phyloP scores from a whole-genome alignment of 2,329 filamentous ascomycete species.

The Xylariaceae sp. region DNA sequence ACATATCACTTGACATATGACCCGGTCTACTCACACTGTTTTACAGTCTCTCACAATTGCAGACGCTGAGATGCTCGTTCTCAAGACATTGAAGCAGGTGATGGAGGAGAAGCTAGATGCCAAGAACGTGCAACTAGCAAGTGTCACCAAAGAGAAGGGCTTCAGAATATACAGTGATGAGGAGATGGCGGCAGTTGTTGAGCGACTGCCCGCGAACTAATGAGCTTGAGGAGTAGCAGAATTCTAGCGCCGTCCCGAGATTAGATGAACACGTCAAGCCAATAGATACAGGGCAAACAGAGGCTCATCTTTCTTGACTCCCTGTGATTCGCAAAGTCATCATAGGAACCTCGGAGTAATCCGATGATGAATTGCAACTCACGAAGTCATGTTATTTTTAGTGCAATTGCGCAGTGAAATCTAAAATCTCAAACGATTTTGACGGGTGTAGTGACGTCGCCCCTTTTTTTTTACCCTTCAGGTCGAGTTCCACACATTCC shows the following conservation, averaged over 20 bases:
- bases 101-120: slow-evolving; percentile 99
- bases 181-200: slow-evolving; percentile 92
- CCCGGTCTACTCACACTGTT: not conserved
- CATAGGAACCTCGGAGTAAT: not conserved
- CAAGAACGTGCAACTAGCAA: slow-evolving; percentile 97
- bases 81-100: slow-evolving; percentile 98
- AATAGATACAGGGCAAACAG: slow-evolving; percentile 14
- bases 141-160: slow-evolving; percentile 94
- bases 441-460: not conserved
- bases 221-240: slow-evolving; percentile 2
- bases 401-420: slow-evolving; percentile 8
- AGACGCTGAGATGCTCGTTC: slow-evolving; percentile 88
- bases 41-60: slow-evolving; percentile 74
- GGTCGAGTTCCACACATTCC: not conserved
- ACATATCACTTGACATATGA: not conserved
- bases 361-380: not conserved
- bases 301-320: slow-evolving; percentile 3
- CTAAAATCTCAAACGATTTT: slow-evolving; percentile 1
- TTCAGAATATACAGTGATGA: slow-evolving; percentile 98
- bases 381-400: slow-evolving; percentile 8
- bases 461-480: not conserved
- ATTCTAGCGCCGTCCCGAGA: slow-evolving; percentile 3
- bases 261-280: slow-evolving; percentile 10
- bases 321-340: slow-evolving; percentile 7
- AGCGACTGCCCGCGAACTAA: slow-evolving; percentile 67